Percentiles rank a stretch among this genome's conserved stretches.
phyloP scores from a whole-genome alignment of 345 rosid species.

The Gossypium mustelinum region DNA sequence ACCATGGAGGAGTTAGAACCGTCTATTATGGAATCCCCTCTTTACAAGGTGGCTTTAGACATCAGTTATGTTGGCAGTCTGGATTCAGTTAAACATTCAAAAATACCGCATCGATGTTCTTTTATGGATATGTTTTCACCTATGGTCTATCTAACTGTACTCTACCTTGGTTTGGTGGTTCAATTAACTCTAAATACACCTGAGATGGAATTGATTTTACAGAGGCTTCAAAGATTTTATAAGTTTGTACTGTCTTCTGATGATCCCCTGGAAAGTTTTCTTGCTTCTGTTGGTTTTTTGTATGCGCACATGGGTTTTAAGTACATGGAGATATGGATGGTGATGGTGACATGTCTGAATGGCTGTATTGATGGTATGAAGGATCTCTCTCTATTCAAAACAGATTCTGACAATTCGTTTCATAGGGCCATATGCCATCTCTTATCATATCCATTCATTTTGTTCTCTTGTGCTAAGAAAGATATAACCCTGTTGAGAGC shows the following conservation, averaged over 20 bases:
- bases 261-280: slow-evolving; percentile 36
- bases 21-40: slow-evolving; percentile 43
- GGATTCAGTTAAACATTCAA: slow-evolving; percentile 23
- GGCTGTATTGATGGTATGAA: slow-evolving; percentile 26
- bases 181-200: slow-evolving; percentile 19
- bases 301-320: slow-evolving; percentile 23
- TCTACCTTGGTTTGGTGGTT: slow-evolving; percentile 30
- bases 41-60: slow-evolving; percentile 46
- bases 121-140: slow-evolving; percentile 50
- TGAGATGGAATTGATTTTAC: slow-evolving; percentile 17
- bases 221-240: slow-evolving; percentile 22
- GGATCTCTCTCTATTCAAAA: slow-evolving; percentile 23
- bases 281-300: slow-evolving; percentile 27
- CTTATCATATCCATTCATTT: slow-evolving; percentile 43
- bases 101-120: slow-evolving; percentile 17
- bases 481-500: slow-evolving; percentile 5
- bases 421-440: slow-evolving; percentile 29
- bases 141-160: slow-evolving; percentile 34
- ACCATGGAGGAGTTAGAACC: slow-evolving; percentile 43
- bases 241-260: slow-evolving; percentile 28
- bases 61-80: slow-evolving; percentile 28
- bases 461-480: slow-evolving; percentile 19
- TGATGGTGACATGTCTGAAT: slow-evolving; percentile 32
- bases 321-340: slow-evolving; percentile 39
- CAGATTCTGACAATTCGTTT: slow-evolving; percentile 18